A percentile compares a stretch with the other conserved stretches of the same genome.
Conservation (phyloP, 1,139 yeast species). For the Nakaseomyces bracarensis region DNA sequence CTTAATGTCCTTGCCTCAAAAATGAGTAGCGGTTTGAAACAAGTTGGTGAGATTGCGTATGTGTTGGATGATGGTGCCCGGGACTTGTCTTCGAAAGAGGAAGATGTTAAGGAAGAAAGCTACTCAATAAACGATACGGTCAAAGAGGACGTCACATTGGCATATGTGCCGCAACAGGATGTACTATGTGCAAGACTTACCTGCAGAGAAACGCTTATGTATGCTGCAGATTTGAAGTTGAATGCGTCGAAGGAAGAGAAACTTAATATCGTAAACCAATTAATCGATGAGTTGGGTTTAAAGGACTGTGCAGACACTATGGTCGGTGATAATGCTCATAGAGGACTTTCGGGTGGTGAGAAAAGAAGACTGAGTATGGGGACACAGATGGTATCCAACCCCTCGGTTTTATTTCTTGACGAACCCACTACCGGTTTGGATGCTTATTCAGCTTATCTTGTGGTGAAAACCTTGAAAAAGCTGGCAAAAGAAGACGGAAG, state of each 20-base stretch:
- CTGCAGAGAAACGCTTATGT: slow-evolving; percentile 58
- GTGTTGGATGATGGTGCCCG: background rate
- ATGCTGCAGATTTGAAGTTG: slow-evolving; percentile 63
- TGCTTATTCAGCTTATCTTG: slow-evolving; percentile 61
- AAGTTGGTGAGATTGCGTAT: slow-evolving; percentile 33
- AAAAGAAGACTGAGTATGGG: slow-evolving; percentile 72
- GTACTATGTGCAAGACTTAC: slow-evolving; percentile 62
- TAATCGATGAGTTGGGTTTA: slow-evolving; percentile 54
- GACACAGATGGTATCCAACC: slow-evolving; percentile 66
- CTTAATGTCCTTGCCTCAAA: slow-evolving; percentile 64
- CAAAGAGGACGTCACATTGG: slow-evolving; percentile 29
- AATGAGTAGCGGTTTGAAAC: slow-evolving; percentile 36
- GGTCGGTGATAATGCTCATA: slow-evolving; percentile 44
- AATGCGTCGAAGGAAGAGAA: slow-evolving; percentile 40
- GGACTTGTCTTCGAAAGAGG: background rate
- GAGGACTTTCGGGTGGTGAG: slow-evolving; percentile 70
- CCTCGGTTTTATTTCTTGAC: slow-evolving; percentile 69
- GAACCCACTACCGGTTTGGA: slow-evolving; percentile 90
- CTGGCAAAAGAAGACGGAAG: slow-evolving; percentile 54
- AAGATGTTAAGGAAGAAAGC: slow-evolving; percentile 6
- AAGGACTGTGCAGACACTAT: slow-evolving; percentile 50
- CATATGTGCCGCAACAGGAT: slow-evolving; percentile 76
- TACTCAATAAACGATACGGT: background rate
- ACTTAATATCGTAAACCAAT: slow-evolving; percentile 44
- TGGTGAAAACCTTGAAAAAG: slow-evolving; percentile 55